These are phyloP conservation scores for Paxillus ammoniavirescens DNA, from an alignment of 768 basidiomycete species.

Conservation along the genomic window DNA sequence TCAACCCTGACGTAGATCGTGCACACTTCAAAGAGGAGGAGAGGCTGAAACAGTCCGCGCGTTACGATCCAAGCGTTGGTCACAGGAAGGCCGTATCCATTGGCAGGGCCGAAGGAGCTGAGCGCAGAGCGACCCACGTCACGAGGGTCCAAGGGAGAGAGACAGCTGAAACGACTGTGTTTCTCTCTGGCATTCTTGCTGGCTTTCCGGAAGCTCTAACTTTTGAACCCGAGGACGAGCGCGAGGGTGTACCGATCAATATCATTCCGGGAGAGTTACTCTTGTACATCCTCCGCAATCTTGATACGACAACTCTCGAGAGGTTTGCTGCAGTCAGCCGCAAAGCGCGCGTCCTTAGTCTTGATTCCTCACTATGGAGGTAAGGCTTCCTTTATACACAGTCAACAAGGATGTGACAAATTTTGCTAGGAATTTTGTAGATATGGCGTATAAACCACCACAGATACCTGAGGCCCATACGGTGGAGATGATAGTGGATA, in stretches of 20 bases:
- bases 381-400: conserved; percentile 27
- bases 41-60: conserved; percentile 14
- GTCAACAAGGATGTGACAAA: conserved; percentile 4
- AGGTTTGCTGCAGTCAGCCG: conserved; percentile 73
- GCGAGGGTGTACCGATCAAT: conserved; percentile 51
- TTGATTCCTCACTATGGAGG: conserved; percentile 79
- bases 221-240: conserved; percentile 74
- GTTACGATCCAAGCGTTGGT: conserved; percentile 37
- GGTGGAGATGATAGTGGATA: conserved; percentile 48
- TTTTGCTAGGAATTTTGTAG: conserved; percentile 56
- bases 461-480: conserved; percentile 58
- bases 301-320: conserved; percentile 71
- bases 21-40: conserved; percentile 61
- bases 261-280: conserved; percentile 77
- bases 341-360: conserved; percentile 69
- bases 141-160: conserved; percentile 50
- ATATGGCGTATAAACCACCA: conserved; percentile 67
- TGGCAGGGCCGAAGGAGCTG: conserved; percentile 59
- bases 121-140: conserved; percentile 67
- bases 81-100: conserved; percentile 79
- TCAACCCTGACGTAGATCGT: conserved; percentile 74
- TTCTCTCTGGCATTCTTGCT: conserved; percentile 47
- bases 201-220: conserved; percentile 46
- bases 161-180: conserved; percentile 30
- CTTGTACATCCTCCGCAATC: conserved; percentile 57